Evolutionary conservation across 2,329 filamentous ascomycete genomes (phyloP), one percentile per base, ranked within the genome.

Genomic region (Colletotrichum gloeosporioides): DNA sequence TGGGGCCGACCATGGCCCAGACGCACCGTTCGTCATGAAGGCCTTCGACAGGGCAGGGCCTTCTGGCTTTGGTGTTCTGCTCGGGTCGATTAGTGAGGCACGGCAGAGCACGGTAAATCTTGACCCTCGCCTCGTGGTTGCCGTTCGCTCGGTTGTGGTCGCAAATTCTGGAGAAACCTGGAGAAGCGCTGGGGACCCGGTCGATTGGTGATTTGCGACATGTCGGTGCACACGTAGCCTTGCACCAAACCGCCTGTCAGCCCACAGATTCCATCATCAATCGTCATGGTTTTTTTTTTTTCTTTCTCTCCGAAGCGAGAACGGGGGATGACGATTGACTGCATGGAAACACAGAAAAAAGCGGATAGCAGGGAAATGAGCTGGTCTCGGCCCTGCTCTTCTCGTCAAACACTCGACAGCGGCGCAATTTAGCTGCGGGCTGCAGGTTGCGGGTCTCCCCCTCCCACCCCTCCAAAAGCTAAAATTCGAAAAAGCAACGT

Each of bases 401-500:
- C 16, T 55, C 31, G 32, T 67, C 49, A 36, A 73, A 73, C 10
- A 22, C n/a, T 53, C 44, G 44, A 53, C 57, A 70, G 59, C 70
- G 44, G 67, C 71, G 44, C 25, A 71, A 65, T 66, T 53, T 63
- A 71, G 55, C 68, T 39, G 68, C 49, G 44, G 29, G 68, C 32
- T 64, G 62, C 62, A 25, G 34, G 62, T 25, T 53, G 44, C n/a
- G 44, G 44, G 44, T 53, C 44, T 53, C 15, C 34, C 16, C 9
- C 39, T 22, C n/a, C 44, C 12, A 10, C 29, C 13, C 10, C 25
- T 31, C 55, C 36, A 64, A 75, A 76, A 76, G 64, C 44, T 67
- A 73, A 75, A 73, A 65, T 69, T 36, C 12, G 4, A 36, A 69
- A 49, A 73, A 55, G 70, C 70, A 76, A 76, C 44, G 57, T 64